Evolutionary conservation across 331 rosid species (phyloP), one percentile per base, ranked within the genome.

Genomic region (Quercus phellos): DNA sequence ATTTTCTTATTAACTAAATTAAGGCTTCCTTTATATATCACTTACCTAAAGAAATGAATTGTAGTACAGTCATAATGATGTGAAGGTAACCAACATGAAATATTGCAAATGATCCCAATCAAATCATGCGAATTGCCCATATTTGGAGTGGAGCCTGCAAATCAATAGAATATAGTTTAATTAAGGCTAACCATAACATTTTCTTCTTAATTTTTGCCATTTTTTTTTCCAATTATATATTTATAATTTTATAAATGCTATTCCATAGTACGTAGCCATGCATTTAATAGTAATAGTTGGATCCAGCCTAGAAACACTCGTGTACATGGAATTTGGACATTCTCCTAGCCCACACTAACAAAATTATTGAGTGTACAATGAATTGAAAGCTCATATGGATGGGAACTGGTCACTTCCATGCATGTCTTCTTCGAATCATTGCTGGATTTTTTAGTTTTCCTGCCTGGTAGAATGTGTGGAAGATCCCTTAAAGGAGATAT

Each of bases 241-340:
- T 2, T 46, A 10, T 46, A 46, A 10, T 46, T 46, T 46, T 12
- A 10, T 12, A 63, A 78, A 60, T 35, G 17, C 73, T 73, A 53
- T 30, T 11, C 32, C 32, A 0, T 38, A 38, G 27, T 27, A 26
- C 72, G 63, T 71, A 60, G 55, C 64, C 55, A 61, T 29, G 58
- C 77, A 76, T 79, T 82, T 54, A 84, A 70, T 67, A 63, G 50
- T 32, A 61, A 72, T 76, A 80, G 85, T 82, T 87, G 90, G 83
- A 84, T 79, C 85, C 87, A 89, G 66, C 84, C 42, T 74, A 58
- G 35, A 82, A 7, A 77, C 86, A 66, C 86, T 82, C 88, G 85
- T 90, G 88, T 77, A 63, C 80, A 78, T 75, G 51, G 79, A 22
- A 69, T 77, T 67, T 79, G 80, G 84, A 80, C 86, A 78, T 87